Evolutionary conservation across 495 filamentous ascomycete genomes (phyloP).

Genomic region (Penicillium steckii): DNA sequence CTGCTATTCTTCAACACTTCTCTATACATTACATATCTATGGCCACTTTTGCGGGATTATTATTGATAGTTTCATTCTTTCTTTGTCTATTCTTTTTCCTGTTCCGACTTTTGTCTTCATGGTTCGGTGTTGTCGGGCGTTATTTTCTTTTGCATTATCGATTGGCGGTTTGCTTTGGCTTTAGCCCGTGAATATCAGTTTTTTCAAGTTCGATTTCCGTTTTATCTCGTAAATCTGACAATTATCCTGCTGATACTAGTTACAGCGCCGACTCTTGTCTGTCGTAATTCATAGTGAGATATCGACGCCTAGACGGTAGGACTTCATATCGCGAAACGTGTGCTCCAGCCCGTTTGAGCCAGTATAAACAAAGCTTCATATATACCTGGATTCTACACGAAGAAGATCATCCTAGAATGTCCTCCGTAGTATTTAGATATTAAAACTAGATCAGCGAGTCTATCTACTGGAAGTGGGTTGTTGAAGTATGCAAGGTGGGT

Average conservation of each 20-base stretch:
- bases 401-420: no score
- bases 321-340: no score
- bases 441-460: no score
- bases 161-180: background rate
- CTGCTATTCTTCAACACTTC: slow-evolving; percentile 20
- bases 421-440: no score
- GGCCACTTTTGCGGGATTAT: background rate
- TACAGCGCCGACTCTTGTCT: no score
- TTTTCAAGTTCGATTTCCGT: background rate
- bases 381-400: no score
- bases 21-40: slow-evolving; percentile 26
- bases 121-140: slow-evolving; percentile 26
- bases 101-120: slow-evolving; percentile 7
- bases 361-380: no score
- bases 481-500: no score
- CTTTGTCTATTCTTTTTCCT: slow-evolving; percentile 1
- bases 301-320: no score
- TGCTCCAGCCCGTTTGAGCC: no score
- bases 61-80: slow-evolving; percentile 1
- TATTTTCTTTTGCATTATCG: slow-evolving; percentile 5
- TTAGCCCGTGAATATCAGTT: background rate
- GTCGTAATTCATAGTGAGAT: no score
- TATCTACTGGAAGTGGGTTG: no score
- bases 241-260: background rate
- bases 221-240: background rate